Percentiles rank a stretch among this genome's conserved stretches.
Conservation (phyloP, 768 basidiomycete genomes). For the Sutorius australiensis region DNA sequence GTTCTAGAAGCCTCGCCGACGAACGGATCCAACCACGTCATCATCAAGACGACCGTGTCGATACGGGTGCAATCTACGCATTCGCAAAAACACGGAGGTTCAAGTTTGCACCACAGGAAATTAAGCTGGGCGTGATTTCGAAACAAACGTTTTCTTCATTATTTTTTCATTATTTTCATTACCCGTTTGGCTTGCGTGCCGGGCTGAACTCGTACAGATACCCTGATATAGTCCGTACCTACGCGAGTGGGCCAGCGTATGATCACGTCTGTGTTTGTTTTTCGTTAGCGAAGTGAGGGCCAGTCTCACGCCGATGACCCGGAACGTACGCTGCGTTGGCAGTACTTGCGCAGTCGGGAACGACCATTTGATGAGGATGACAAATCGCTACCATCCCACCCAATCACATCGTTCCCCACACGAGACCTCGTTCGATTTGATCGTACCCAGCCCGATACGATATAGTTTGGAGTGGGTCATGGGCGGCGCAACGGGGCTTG, state of each 20-base stretch:
- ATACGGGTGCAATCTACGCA: slow-evolving; percentile 12
- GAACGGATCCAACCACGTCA: slow-evolving; percentile 20
- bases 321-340: not conserved
- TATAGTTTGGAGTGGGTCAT: not conserved
- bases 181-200: not conserved
- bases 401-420: not conserved
- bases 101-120: not conserved
- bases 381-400: not conserved
- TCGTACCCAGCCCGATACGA: not conserved
- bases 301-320: slow-evolving; percentile 12
- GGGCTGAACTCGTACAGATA: not conserved
- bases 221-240: slow-evolving; percentile 8
- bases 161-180: not conserved
- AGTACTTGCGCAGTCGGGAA: not conserved
- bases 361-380: not conserved
- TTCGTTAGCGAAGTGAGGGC: slow-evolving; percentile 20
- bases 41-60: slow-evolving; percentile 9
- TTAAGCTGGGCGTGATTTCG: slow-evolving; percentile 7
- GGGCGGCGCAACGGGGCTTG: not conserved
- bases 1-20: slow-evolving; percentile 5
- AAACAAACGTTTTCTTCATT: not conserved
- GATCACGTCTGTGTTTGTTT: not conserved
- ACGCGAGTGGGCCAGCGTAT: slow-evolving; percentile 1
- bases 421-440: not conserved
- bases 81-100: slow-evolving; percentile 11